Base-by-base conservation (phyloP, 305 asterid species). In the Solanum hybrid region DNA sequence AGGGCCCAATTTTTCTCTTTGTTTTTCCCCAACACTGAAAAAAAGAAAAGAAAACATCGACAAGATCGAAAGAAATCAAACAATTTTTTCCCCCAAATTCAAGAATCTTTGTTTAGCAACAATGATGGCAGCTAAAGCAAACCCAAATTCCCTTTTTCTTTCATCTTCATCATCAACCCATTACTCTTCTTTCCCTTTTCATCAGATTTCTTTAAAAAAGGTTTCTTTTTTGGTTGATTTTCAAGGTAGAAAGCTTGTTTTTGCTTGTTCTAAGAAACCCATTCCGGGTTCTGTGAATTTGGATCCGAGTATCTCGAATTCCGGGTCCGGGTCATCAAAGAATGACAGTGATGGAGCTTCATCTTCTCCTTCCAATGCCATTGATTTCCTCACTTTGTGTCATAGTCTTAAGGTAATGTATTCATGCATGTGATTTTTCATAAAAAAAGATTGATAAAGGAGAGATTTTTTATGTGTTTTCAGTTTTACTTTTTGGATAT, bases 381-480 rank as follows among this genome's bases (percentile, higher is more conserved):
- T 97, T 94, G 98, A 97, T 95, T 97, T 97, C 90, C 98, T 97
- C 93, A 97, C 99, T 5, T 84, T 97, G 87, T 97, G 98, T 94
- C 98, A 95, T 79, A 91, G 98, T 66, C 92, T 97, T 91, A 97
- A 97, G 98, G 99, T 96, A 73, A 51, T 66, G 37, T 78, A 8
- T 72, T 1, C 73, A n/a, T 85, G 87, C 87, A 32, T 88, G 20
- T 42, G 26, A 14, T 81, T 81, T 31, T 34, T 35, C n/a, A 10
- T n/a, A n/a, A n/a, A n/a, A n/a, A n/a, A n/a, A n/a, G n/a, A n/a
- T n/a, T n/a, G n/a, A n/a, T 20, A 22, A 35, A 22, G 31, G 20
- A 35, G 29, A 78, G 20, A 77, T n/a, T 10, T 35, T 35, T 35
- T 35, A 20, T 34, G 84, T 78, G 84, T 35, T 20, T 20, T 34